phyloP scores from a whole-genome alignment of 192 early-diverging fungal genomes.

The Linnemannia zychae region DNA sequence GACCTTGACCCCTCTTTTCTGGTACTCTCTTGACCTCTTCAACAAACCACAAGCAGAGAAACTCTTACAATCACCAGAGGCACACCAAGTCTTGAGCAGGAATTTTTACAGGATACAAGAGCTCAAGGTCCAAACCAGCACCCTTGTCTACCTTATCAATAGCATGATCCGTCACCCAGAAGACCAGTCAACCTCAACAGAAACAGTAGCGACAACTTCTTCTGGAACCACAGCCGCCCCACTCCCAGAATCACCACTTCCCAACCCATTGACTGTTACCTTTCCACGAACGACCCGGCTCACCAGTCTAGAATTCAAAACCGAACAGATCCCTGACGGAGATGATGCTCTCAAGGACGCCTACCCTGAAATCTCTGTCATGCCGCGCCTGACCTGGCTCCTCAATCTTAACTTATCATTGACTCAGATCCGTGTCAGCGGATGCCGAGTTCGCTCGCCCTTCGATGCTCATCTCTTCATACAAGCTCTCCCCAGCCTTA shows the following conservation, averaged over 20 bases:
- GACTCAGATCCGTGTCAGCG: not conserved
- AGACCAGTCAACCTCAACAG: not conserved
- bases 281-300: not conserved
- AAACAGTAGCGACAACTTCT: not conserved
- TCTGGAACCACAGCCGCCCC: no score
- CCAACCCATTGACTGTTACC: not conserved
- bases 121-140: constrained; percentile 1
- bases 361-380: constrained; percentile 2
- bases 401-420: not conserved
- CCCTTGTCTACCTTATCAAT: not conserved
- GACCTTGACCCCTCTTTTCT: not conserved
- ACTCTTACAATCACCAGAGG: not conserved
- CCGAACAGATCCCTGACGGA: not conserved
- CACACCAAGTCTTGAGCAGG: not conserved
- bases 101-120: not conserved
- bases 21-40: not conserved
- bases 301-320: not conserved
- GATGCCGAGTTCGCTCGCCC: not conserved
- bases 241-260: not conserved
- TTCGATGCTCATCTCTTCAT: not conserved
- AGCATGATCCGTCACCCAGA: constrained; percentile 1
- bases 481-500: not conserved
- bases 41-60: not conserved
- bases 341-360: not conserved
- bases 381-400: not conserved